These are phyloP conservation scores for Kodamaea derodonti DNA, from an alignment of 1,139 yeast genomes.

Conservation along the genomic window DNA sequence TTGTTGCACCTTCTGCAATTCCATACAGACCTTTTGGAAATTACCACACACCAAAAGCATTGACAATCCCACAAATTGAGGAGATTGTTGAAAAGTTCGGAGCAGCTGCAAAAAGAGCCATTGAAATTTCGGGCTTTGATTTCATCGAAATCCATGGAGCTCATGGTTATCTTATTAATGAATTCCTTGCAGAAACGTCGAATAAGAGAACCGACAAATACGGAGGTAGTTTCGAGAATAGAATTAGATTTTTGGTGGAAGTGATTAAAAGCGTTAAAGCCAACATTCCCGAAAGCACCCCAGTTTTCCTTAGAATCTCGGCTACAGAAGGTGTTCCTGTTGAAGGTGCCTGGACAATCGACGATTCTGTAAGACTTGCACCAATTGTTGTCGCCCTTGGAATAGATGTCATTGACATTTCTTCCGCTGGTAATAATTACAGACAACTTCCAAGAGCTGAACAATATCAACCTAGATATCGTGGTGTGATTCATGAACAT, in stretches of 20 bases:
- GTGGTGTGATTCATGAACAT: constrained; percentile 25
- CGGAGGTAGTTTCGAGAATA: constrained; percentile 66
- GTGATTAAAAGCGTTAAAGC: constrained; percentile 38
- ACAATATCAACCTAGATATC: constrained; percentile 1
- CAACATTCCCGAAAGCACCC: constrained; percentile 29
- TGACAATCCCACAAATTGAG: constrained; percentile 33
- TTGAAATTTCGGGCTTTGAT: constrained; percentile 58
- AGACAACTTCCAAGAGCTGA: constrained; percentile 8
- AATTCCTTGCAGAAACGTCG: constrained; percentile 43
- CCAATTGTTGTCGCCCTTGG: constrained; percentile 40
- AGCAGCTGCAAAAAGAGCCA: constrained; percentile 32
- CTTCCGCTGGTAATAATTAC: constrained; percentile 51
- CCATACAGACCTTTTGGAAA: constrained; percentile 29
- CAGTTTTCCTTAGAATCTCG: constrained; percentile 44
- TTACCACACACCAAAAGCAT: constrained; percentile 26
- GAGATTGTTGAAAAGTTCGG: constrained; percentile 33
- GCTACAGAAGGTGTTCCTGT: constrained; percentile 36
- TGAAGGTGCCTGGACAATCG: constrained; percentile 43
- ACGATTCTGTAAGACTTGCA: constrained; percentile 44
- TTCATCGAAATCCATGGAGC: constrained; percentile 67
- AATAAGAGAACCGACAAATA: constrained; percentile 64
- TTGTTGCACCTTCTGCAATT: constrained; percentile 47
- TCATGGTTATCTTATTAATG: constrained; percentile 67
- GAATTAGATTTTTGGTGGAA: constrained; percentile 55
- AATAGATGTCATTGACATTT: constrained; percentile 49